phyloP scores from a whole-genome alignment of 352 stramenopile species.

The Pythium dissimile region DNA sequence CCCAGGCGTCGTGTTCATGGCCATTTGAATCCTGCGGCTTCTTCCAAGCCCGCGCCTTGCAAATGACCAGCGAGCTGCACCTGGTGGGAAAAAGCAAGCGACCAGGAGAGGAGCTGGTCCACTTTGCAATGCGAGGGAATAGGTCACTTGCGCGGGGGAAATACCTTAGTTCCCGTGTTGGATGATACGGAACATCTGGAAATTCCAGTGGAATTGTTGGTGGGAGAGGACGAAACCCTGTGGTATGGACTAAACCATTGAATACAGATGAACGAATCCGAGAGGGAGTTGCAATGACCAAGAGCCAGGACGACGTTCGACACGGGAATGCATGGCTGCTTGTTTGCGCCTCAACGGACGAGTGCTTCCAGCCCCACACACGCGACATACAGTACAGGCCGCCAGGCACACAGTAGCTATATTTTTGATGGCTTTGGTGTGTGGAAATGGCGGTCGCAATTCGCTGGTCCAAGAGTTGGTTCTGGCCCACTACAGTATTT shows the following conservation, averaged over 20 bases:
- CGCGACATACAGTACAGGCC: neutral
- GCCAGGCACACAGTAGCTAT: too few species aligned
- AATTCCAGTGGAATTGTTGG: too few species aligned
- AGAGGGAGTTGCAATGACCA: neutral
- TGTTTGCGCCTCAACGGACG: too few species aligned
- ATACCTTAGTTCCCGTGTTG: neutral
- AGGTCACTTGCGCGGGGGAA: neutral
- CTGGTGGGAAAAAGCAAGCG: neutral
- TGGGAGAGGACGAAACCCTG: neutral
- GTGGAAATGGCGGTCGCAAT: too few species aligned
- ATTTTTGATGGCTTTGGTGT: too few species aligned
- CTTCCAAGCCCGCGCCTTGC: neutral
- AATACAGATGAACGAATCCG: neutral
- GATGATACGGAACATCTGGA: too few species aligned
- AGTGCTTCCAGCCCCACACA: too few species aligned
- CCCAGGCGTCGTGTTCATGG: neutral
- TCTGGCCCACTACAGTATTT: too few species aligned
- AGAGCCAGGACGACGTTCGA: too few species aligned
- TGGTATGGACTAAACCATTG: neutral
- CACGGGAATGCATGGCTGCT: too few species aligned
- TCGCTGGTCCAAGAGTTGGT: too few species aligned
- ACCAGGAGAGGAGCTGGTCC: neutral
- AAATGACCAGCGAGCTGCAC: neutral
- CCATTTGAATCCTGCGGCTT: neutral
- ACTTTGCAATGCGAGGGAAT: neutral